A percentile compares a stretch with the other conserved stretches of the same genome.
These are phyloP conservation scores for Mucor racemosus DNA, from an alignment of 371 early-diverging fungal genomes.

Conservation along the genomic window DNA sequence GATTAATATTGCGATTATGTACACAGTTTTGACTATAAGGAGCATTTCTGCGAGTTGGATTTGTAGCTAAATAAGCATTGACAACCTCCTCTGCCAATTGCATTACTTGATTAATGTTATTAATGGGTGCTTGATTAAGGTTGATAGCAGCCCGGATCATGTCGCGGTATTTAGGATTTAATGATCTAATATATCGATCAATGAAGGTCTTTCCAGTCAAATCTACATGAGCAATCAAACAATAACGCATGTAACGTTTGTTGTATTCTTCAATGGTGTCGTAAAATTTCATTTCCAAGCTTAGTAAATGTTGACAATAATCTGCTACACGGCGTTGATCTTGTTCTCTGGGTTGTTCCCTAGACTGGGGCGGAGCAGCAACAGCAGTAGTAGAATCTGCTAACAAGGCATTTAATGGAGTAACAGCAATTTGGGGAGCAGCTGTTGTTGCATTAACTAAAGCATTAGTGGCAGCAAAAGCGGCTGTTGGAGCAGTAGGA, in stretches of 20 bases:
- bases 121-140: background rate
- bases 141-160: background rate
- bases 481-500: background rate
- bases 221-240: constrained; percentile 47
- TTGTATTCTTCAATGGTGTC: constrained; percentile 22
- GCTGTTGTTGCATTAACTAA: background rate
- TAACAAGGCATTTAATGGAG: no score
- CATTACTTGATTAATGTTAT: background rate
- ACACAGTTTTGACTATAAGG: constrained; percentile 4
- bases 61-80: background rate
- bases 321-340: background rate
- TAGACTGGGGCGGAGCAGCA: background rate
- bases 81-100: background rate
- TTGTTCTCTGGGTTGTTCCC: background rate
- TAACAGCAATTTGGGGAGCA: background rate
- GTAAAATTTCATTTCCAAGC: constrained; percentile 16
- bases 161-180: background rate
- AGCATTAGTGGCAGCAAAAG: background rate
- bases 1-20: background rate
- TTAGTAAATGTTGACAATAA: constrained; percentile 4
- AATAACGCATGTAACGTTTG: constrained; percentile 20
- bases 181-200: background rate
- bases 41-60: background rate
- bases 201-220: background rate
- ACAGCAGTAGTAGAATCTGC: background rate